Base-by-base conservation (phyloP, 345 rosid species). In the Murraya koenigii region DNA sequence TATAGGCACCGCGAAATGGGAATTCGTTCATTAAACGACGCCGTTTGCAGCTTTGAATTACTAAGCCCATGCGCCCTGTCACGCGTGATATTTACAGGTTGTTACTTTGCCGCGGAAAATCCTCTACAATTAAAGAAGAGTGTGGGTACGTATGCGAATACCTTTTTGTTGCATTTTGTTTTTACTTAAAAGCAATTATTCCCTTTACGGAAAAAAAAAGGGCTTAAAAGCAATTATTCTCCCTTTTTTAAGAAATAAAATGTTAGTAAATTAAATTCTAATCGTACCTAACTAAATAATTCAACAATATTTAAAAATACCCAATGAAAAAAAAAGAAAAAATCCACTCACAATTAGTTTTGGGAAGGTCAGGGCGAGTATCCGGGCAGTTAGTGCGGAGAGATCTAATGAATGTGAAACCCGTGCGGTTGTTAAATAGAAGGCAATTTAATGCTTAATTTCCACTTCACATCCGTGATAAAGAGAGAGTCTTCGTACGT, bases 101-200 rank as follows among this genome's bases (percentile, higher is more conserved):
- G 44, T 47, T 47, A 44, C 28, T 41, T 56, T 62, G 30, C 70
- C 77, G 47, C 69, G 47, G 49, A 23, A 70, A 52, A 54, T 70
- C 41, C 61, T 22, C 41, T 32, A 30, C 36, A 1, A 8, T 19
- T 20, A 35, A 65, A 35, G 33, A 32, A 23, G 55, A 4, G 6
- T 26, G 0, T 5, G 41, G 23, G 41, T 1, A 4, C 0, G 59
- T 8, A 15, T 8, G n/a, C 55, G 20, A 13, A 2, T 25, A 13
- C 58, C 58, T 14, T n/a, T 39, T 23, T 14, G 72, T 69, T 41
- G 56, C 36, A 0, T 44, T 44, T 44, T 44, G 49, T 44, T 44
- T 44, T 44, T 44, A 14, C 3, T 28, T 10, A 62, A 28, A 11
- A 52, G 22, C 56, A 52, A 52, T 1, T 52, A 52, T 5, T 13